Evolutionary conservation across 2,329 filamentous ascomycete genomes (phyloP), one percentile per base, ranked within the genome.

Genomic region (Capronia americana): DNA sequence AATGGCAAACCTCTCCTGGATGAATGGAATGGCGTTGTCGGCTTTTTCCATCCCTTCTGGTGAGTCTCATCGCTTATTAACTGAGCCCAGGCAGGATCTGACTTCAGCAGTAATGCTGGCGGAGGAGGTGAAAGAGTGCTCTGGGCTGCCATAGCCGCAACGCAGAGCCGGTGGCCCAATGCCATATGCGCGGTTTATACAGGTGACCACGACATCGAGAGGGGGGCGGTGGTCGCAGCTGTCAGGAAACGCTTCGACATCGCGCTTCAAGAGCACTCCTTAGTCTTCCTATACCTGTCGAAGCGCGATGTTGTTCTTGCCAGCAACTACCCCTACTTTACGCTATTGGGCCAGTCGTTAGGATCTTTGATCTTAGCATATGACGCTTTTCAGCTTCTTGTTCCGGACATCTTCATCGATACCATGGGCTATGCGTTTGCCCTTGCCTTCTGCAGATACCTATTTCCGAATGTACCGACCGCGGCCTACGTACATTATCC

Each of bases 11-110:
- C 76, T 64, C 75, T 77, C 11, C 82, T 85, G 65, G 82, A 85
- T 71, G 84, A 90, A 54, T 97, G 92, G 91, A 84, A 89, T 68
- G 93, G 93, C 34, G 88, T 97, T 61, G 87, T 98, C 69, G 95
- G 92, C 55, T 98, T 99, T 84, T 97, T 99, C 77, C 95, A 99
- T 78, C 95, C 95, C 1, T 99, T 97, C 78, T 98, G 95, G 92
- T 94, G 82, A 70, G 85, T 75, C 4, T 55, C 50, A 50, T 14
- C 55, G 32, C 65, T n/a, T 28, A 60, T n/a, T 17, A 1, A 44
- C 38, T 7, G 17, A 17, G 38, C 5, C 38, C 17, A 44, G 17
- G 38, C 32, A 34, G 17, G 14, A n/a, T 44, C 50, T 71, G 30
- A 69, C 46, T 63, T 58, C 28, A 41, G 44, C 67, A 95, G 92